A percentile compares a stretch with the other conserved stretches of the same genome.
Conservation (phyloP, 176 grass and related monocot genomes). For the Lolium rigidum region DNA sequence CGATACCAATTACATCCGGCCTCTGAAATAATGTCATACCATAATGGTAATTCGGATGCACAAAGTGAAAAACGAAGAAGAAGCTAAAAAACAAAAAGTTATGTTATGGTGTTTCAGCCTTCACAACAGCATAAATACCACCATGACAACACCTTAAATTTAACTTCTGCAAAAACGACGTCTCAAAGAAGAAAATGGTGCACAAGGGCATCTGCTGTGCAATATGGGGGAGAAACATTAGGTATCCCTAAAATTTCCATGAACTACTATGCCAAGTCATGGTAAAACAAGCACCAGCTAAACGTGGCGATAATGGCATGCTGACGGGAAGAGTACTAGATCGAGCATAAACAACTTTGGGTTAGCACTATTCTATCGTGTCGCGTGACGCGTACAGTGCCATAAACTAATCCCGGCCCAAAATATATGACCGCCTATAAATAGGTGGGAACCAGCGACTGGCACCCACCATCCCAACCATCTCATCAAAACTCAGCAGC, state of each 20-base stretch:
- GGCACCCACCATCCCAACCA: neutral
- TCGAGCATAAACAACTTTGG: conserved; percentile 40
- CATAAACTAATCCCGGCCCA: neutral
- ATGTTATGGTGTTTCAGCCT: too few species aligned
- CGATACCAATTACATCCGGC: too few species aligned
- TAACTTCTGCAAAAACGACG: too few species aligned
- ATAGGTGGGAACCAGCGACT: neutral
- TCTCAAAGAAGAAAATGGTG: too few species aligned
- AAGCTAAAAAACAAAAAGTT: too few species aligned
- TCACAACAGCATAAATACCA: too few species aligned
- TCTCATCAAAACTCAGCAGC: neutral
- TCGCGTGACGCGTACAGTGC: conserved; percentile 22
- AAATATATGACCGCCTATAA: neutral
- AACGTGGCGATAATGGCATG: conserved; percentile 19
- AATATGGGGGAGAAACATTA: neutral
- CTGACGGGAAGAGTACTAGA: neutral
- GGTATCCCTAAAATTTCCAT: neutral
- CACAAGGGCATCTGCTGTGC: neutral
- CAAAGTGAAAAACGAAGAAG: too few species aligned
- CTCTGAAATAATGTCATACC: too few species aligned
- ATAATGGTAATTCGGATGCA: too few species aligned
- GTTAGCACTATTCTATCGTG: conserved; percentile 23
- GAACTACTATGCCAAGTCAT: neutral
- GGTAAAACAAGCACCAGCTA: neutral
- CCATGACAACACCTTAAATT: too few species aligned